Evolutionary conservation across 2,329 filamentous ascomycete genomes (phyloP), one percentile per base, ranked within the genome.

Genomic region (Trichoderma hamatum): DNA sequence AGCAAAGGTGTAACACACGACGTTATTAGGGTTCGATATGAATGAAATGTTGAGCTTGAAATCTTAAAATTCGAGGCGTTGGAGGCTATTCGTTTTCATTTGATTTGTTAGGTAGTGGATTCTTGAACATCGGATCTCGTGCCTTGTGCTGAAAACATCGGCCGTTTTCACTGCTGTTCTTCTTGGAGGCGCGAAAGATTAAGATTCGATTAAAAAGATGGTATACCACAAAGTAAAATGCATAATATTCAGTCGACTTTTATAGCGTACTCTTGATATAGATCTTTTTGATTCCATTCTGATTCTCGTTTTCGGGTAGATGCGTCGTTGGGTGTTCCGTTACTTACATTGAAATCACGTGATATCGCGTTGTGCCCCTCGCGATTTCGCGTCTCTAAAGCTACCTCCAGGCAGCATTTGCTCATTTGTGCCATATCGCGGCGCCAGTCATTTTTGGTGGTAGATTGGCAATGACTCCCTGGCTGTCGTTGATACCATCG

Each of bases 1-100:
- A 14, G 58, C 10, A 34, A n/a, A 80, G 79, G 79, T 14, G 72
- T 80, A 21, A 80, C 77, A 36, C 79, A 80, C 67, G 79, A 80
- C 64, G 76, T 76, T 56, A 76, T 80, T 52, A 80, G 73, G 32
- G 76, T 80, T 13, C 72, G 75, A 14, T 80, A 80, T 64, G 78
- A 80, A 34, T 69, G 72, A 28, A 66, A 32, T 16, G 4, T 19
- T 3, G 3, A 36, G 5, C 1, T 16, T 43, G 19, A 3, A 9
- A n/a, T 13, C 14, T 14, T 1, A 26, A 4, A 28, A 5, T 4
- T 58, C 16, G 19, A 10, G 16, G 7, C n/a, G 24, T 49, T n/a
- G 5, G 56, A 43, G 30, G 56, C 5, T 14, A 13, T 39, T 2
- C 28, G 39, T 39, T 43, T 36, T 9, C 16, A 14, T 5, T n/a